Percentiles rank a stretch among this genome's conserved stretches.
These are phyloP conservation scores for Globisporangium abappressorium DNA, from an alignment of 352 stramenopile species.

Conservation along the genomic window DNA sequence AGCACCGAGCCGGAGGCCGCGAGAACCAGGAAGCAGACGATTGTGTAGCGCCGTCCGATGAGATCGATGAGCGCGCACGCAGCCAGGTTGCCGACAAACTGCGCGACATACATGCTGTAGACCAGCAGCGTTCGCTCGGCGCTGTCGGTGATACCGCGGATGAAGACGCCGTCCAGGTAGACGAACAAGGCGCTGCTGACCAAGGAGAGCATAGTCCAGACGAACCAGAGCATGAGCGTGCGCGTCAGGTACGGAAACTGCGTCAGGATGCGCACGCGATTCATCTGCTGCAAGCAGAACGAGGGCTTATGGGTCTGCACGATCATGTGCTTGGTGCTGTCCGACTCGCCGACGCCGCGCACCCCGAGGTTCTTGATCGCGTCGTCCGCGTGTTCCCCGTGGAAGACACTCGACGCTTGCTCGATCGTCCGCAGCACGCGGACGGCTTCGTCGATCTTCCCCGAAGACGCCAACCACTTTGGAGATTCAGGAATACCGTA, in stretches of 20 bases:
- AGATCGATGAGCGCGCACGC: constrained; percentile 6
- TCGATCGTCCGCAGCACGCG: constrained; percentile 8
- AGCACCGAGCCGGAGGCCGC: not conserved
- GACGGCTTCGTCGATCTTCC: constrained; percentile 14
- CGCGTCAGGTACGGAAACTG: constrained; percentile 5
- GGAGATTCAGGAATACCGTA: constrained; percentile 8
- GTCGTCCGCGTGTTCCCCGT: not conserved
- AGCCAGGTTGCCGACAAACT: not conserved
- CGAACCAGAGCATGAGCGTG: constrained; percentile 7
- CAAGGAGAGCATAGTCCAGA: not conserved
- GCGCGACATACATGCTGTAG: constrained; percentile 5
- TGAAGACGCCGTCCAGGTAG: not conserved
- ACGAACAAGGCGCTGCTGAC: not conserved
- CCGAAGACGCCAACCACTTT: not conserved
- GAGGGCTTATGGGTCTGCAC: not conserved
- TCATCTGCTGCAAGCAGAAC: not conserved
- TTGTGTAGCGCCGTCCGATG: not conserved
- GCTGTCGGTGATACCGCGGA: not conserved
- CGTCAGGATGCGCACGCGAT: not conserved
- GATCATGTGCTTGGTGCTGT: not conserved
- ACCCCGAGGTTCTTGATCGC: not conserved
- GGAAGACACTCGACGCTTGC: constrained; percentile 4
- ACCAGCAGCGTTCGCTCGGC: not conserved
- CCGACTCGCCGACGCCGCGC: not conserved
- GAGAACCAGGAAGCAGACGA: not conserved